Percentiles rank a stretch among this genome's conserved stretches.
phyloP scores from a whole-genome alignment of 495 filamentous ascomycete genomes.

The Podospora australis region DNA sequence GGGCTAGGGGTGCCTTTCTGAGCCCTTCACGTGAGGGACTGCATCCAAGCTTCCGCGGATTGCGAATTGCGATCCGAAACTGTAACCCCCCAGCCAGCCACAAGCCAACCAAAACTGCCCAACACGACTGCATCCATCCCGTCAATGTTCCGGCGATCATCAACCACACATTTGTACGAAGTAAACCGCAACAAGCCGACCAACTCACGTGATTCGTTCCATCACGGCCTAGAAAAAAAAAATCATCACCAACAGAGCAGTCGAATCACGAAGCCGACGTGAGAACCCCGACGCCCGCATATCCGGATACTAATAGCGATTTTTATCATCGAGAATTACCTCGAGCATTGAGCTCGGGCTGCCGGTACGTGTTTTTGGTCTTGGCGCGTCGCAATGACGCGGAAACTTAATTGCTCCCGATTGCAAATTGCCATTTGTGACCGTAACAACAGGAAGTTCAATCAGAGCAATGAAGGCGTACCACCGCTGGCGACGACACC shows the following conservation, averaged over 20 bases:
- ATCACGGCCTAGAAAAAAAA: constrained; percentile 29
- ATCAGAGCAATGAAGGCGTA: no score
- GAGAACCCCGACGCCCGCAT: constrained; percentile 7
- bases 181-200: no score
- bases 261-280: not conserved
- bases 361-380: constrained; percentile 17
- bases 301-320: constrained; percentile 1
- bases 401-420: not conserved
- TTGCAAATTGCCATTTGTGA: not conserved
- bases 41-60: no score
- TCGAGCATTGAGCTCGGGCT: constrained; percentile 18
- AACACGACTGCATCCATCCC: no score
- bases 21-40: no score
- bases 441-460: not conserved
- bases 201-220: constrained; percentile 33
- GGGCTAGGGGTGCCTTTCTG: no score
- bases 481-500: not conserved
- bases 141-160: no score
- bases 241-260: constrained; percentile 6
- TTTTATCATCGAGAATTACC: constrained; percentile 1
- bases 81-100: no score
- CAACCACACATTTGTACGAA: no score
- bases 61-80: no score
- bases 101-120: no score
- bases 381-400: constrained; percentile 2